Evolutionary conservation across 805 yeast species (phyloP).

Genomic region (Tetrapisispora nanseiensis): DNA sequence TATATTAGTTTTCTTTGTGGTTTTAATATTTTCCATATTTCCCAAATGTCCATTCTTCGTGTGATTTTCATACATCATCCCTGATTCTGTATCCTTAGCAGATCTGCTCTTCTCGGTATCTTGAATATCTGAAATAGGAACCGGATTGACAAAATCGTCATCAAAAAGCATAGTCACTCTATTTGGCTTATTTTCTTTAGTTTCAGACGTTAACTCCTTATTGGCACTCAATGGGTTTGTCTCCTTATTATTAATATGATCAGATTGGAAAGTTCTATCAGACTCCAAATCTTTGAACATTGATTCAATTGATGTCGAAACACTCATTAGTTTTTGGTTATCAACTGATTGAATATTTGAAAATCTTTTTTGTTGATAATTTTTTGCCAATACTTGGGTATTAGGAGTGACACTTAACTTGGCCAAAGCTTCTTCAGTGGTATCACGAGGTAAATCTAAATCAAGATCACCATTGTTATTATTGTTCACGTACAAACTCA

Average conservation of each 20-base stretch:
- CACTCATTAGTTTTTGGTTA: conserved; percentile 5
- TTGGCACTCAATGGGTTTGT: conserved; percentile 1
- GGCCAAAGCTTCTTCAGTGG: conserved; percentile 28
- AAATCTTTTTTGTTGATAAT: conserved; percentile 17
- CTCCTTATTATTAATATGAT: background rate
- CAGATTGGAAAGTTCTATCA: conserved; percentile 9
- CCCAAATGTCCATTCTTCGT: background rate
- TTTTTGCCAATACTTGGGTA: conserved; percentile 6
- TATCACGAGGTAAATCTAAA: conserved; percentile 21
- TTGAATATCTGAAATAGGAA: background rate
- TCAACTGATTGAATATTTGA: conserved; percentile 11
- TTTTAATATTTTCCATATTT: background rate
- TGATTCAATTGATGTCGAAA: conserved; percentile 19
- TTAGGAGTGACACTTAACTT: conserved; percentile 25
- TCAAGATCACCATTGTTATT: conserved; percentile 7
- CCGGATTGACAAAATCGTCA: conserved; percentile 11
- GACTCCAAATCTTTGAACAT: conserved; percentile 27
- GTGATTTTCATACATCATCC: too few species aligned
- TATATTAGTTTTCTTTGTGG: background rate
- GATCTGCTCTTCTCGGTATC: background rate
- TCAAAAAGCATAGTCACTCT: conserved; percentile 26
- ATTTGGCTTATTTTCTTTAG: conserved; percentile 7
- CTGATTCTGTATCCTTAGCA: background rate
- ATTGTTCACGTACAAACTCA: conserved; percentile 23
- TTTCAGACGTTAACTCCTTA: background rate